Evolutionary conservation across 768 basidiomycete genomes (phyloP).

Genomic region (Brasilioporus rufonigricans): DNA sequence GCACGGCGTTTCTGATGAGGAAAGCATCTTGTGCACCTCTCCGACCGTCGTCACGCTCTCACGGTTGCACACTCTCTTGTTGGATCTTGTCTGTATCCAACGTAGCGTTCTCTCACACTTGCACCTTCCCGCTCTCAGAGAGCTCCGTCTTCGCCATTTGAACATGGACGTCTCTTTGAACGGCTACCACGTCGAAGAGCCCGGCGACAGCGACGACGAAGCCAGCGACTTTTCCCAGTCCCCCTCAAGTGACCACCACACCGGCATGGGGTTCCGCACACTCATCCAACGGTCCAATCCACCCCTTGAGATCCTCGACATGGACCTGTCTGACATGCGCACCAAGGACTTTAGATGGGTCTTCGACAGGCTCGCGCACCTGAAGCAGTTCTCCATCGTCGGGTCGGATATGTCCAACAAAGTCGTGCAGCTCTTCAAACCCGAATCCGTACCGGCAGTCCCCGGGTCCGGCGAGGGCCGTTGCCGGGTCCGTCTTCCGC

Average conservation of each 20-base stretch:
- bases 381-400: conserved; percentile 70
- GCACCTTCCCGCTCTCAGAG: conserved; percentile 55
- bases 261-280: conserved; percentile 74
- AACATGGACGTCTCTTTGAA: conserved; percentile 54
- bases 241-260: conserved; percentile 72
- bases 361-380: conserved; percentile 51
- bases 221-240: conserved; percentile 73
- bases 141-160: conserved; percentile 62
- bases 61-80: conserved; percentile 51
- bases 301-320: conserved; percentile 62
- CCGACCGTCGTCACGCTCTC: conserved; percentile 53
- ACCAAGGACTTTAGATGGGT: conserved; percentile 76
- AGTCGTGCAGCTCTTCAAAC: conserved; percentile 60
- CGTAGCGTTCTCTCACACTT: conserved; percentile 65
- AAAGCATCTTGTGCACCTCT: conserved; percentile 25
- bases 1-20: conserved; percentile 51
- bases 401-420: conserved; percentile 81
- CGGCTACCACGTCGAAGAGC: conserved; percentile 41
- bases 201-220: conserved; percentile 75
- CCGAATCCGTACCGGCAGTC: conserved; percentile 24
- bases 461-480: conserved; percentile 8
- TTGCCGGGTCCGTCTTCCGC: conserved; percentile 51
- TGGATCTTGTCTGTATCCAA: conserved; percentile 59
- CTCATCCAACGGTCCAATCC: conserved; percentile 61
- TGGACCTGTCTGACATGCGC: conserved; percentile 82